Evolutionary conservation across 345 rosid species (phyloP).

Genomic region (Boechera stricta): DNA sequence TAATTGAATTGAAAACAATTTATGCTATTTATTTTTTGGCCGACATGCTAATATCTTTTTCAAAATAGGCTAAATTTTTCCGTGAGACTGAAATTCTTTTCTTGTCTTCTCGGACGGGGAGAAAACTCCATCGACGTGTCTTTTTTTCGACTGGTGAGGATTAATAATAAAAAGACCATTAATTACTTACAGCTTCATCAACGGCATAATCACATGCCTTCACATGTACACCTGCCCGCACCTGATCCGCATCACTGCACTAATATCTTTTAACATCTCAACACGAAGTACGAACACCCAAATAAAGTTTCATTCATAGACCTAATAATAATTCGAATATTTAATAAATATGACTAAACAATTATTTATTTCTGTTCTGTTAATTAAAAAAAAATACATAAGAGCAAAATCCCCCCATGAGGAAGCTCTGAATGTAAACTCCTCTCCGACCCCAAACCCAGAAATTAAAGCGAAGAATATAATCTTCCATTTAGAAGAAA

Average conservation of each 20-base stretch:
- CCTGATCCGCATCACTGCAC: constrained; percentile 34
- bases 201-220: constrained; percentile 36
- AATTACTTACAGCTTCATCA: constrained; percentile 26
- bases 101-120: background rate
- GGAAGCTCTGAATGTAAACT: constrained; percentile 45
- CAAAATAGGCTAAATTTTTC: background rate
- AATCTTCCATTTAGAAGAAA: constrained; percentile 9
- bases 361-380: background rate
- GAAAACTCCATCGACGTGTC: background rate
- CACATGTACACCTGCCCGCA: constrained; percentile 44
- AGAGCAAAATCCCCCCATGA: constrained; percentile 38
- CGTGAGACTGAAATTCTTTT: constrained; percentile 6
- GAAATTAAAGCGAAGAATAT: constrained; percentile 33
- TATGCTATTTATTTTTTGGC: background rate
- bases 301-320: no score
- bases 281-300: constrained; percentile 21
- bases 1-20: background rate
- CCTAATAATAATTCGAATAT: no score
- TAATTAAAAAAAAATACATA: background rate
- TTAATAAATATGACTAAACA: background rate
- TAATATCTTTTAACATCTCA: constrained; percentile 34
- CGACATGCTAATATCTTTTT: background rate
- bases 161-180: constrained; percentile 16
- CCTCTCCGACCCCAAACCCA: constrained; percentile 32
- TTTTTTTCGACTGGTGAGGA: background rate